A percentile compares a stretch with the other conserved stretches of the same genome.
Conservation (phyloP, 2,329 filamentous ascomycete genomes). For the Teratosphaeria zuluensis region DNA sequence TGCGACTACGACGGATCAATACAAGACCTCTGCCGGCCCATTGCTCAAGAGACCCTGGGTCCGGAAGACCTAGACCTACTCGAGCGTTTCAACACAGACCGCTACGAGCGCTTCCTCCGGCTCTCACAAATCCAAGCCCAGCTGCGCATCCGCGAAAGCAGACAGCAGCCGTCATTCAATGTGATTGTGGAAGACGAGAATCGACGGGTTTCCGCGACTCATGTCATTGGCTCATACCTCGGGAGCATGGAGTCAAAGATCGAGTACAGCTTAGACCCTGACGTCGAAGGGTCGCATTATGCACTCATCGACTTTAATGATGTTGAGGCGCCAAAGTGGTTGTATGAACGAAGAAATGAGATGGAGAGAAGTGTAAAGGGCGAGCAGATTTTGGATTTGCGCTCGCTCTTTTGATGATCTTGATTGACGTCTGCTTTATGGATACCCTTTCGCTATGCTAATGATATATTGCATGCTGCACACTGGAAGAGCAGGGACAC, state of each 20-base stretch:
- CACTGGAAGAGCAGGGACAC: too few relatives aligned
- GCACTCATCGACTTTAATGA: slow-evolving; percentile 15
- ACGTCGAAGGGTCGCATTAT: slow-evolving; percentile 24
- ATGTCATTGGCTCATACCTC: slow-evolving; percentile 51
- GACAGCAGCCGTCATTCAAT: slow-evolving; percentile 44
- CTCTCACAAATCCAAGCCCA: slow-evolving; percentile 55
- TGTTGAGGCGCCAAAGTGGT: slow-evolving; percentile 8
- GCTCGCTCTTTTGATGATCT: slow-evolving; percentile 5
- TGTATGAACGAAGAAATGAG: slow-evolving; percentile 7
- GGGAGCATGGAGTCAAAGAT: slow-evolving; percentile 52
- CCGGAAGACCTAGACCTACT: slow-evolving; percentile 29
- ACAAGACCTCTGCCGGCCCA: slow-evolving; percentile 58
- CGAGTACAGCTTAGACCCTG: slow-evolving; percentile 50
- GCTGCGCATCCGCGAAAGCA: slow-evolving; percentile 51
- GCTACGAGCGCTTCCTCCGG: slow-evolving; percentile 18
- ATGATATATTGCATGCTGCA: too few relatives aligned
- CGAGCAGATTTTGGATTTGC: slow-evolving; percentile 8
- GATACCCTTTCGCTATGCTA: slow-evolving; percentile 6
- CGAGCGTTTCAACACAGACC: slow-evolving; percentile 5
- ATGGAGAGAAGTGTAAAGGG: slow-evolving; percentile 6
- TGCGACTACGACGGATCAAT: slow-evolving; percentile 61
- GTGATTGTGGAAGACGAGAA: slow-evolving; percentile 45
- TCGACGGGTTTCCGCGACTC: slow-evolving; percentile 42
- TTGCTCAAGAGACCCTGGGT: slow-evolving; percentile 44
- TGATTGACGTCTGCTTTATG: neutral